Evolutionary conservation across 768 basidiomycete genomes (phyloP), one percentile per base, ranked within the genome.

Genomic region (Mycena albidolilacea): DNA sequence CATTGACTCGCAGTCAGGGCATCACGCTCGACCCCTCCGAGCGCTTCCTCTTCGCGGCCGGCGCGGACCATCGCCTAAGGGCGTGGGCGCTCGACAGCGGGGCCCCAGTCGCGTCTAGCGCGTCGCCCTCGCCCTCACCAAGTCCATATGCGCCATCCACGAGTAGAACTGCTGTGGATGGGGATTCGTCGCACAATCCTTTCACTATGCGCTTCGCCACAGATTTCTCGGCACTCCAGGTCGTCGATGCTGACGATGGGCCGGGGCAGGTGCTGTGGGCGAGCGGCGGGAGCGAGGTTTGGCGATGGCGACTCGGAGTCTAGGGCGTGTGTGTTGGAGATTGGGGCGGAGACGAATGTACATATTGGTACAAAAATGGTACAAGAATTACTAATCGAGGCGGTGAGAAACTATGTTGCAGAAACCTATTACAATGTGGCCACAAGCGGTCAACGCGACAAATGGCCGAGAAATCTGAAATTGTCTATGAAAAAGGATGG

Each of bases 61-160:
- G 93, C 11, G 87, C 90, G 72, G 93, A 95, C 79, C 74, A 81
- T 54, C 85, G 85, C 41, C 86, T 95, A 70, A 89, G 92, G 30
- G 87, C 87, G 3, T 95, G 94, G 94, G 92, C 92, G 12, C 79
- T 95, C 10, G 84, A 80, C 17, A 88, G 86, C 9, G 93, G 92
- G 6, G 81, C 81, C 17, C 82, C 82, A 6, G 71, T 91, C 21
- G 30, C 72, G 23, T 77, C 82, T 48, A 44, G 79, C 69, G 58
- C 78, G 23, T 52, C 50, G 9, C 30, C 39, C 11, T 8, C 55
- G 19, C 3, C 58, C 11, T 7, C 59, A 12, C 6, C 39, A 2
- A 30, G 17, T 35, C 17, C 37, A 37, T 50, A 54, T 19, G 9
- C 50, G 19, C 66, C 23, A 14, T 30, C 30, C 30, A 30, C n/a